Evolutionary conservation across 805 yeast genomes (phyloP).

Genomic region (Wickerhamiella alocasiicola): DNA sequence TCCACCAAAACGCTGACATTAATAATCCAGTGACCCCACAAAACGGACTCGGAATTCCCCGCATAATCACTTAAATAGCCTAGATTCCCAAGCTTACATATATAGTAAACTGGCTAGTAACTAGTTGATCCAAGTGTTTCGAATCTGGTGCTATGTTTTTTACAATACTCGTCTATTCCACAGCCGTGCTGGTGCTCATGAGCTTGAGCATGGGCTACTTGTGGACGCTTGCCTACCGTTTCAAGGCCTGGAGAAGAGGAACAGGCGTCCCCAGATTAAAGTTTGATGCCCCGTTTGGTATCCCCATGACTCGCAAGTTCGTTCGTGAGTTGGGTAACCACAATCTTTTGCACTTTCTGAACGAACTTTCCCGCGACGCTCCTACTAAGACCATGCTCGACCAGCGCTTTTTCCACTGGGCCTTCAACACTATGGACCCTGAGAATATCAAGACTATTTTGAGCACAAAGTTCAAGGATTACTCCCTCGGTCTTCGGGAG

Average conservation of each 20-base stretch:
- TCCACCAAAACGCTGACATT: too few species aligned
- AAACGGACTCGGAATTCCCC: too few species aligned
- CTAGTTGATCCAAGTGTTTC: too few species aligned
- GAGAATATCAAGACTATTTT: slow-evolving; percentile 26
- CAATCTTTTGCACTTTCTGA: not conserved
- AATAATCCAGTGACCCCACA: too few species aligned
- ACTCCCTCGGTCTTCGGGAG: slow-evolving; percentile 22
- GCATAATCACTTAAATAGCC: too few species aligned
- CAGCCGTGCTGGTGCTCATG: not conserved
- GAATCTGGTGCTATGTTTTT: too few species aligned
- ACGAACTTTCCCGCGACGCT: not conserved
- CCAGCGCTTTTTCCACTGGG: slow-evolving; percentile 29
- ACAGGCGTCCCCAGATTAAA: not conserved
- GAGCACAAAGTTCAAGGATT: slow-evolving; percentile 26
- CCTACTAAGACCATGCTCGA: not conserved
- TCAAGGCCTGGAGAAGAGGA: slow-evolving; percentile 2
- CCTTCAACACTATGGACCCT: slow-evolving; percentile 23
- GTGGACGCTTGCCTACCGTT: not conserved
- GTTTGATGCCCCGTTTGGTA: not conserved
- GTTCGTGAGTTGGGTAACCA: not conserved
- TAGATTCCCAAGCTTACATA: too few species aligned
- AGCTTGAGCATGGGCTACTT: not conserved
- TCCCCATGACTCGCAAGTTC: not conserved
- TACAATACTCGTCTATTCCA: not conserved
- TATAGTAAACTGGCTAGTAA: too few species aligned